phyloP scores from a whole-genome alignment of 2,329 filamentous ascomycete genomes.

The Sclerotinia nivalis region DNA sequence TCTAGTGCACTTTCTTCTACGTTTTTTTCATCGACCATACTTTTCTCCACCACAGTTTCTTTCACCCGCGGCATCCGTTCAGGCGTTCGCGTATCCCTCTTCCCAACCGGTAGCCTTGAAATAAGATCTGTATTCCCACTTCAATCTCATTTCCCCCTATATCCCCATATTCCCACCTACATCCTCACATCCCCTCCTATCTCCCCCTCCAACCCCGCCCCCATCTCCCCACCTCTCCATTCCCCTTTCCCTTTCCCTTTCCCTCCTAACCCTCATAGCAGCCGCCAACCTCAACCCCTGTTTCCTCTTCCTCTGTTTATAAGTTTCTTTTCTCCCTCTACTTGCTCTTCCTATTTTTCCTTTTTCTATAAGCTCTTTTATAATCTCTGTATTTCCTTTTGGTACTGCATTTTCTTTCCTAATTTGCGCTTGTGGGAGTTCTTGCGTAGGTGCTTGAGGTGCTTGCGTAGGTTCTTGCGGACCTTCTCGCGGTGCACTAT shows the following conservation, averaged over 20 bases:
- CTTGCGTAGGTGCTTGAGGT: too few relatives aligned
- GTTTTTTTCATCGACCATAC: background rate
- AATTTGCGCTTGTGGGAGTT: too few relatives aligned
- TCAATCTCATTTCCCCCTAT: too few relatives aligned
- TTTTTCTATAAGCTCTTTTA: background rate
- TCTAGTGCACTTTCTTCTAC: too few relatives aligned
- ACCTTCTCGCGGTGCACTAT: too few relatives aligned
- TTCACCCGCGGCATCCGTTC: background rate
- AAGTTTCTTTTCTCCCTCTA: background rate
- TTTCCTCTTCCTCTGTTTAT: background rate
- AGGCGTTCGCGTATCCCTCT: background rate
- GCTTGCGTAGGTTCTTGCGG: too few relatives aligned
- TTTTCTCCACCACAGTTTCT: background rate
- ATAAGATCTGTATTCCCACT: too few relatives aligned
- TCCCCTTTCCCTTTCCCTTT: too few relatives aligned
- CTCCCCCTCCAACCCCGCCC: background rate
- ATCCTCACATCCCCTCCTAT: too few relatives aligned
- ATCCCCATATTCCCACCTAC: too few relatives aligned
- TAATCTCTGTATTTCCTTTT: too few relatives aligned
- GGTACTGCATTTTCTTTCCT: background rate
- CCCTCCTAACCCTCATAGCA: background rate
- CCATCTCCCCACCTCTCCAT: too few relatives aligned
- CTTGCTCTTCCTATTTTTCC: background rate
- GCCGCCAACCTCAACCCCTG: constrained; percentile 5
- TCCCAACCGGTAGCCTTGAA: background rate